Evolutionary conservation across 306 rosid species (phyloP), one percentile per base, ranked within the genome.

Genomic region (Cicer bijugum): DNA sequence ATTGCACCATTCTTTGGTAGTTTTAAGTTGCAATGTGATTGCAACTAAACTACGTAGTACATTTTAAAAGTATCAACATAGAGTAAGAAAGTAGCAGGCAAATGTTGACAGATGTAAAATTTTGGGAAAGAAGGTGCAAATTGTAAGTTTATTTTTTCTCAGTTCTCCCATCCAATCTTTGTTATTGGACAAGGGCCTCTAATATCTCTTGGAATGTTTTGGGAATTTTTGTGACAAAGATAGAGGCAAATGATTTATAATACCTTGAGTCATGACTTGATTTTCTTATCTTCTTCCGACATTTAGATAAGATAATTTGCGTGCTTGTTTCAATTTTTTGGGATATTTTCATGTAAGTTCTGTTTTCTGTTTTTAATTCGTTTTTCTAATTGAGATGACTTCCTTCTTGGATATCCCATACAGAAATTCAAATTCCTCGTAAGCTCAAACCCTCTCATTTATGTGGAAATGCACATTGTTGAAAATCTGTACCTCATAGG

Each of bases 371-470:
- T 44, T 56, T 44, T 20, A n/a, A 23, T 11, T 28, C 16, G 38
- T 20, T 38, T 42, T 58, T 28, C 35, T 57, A 72, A 39, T 19
- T 7, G 38, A 38, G 42, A 39, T 7, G 40, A 10, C 10, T 71
- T 40, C 45, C 66, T 56, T 58, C 35, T 14, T 73, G 47, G 15
- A 35, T 42, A 6, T 20, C 38, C 58, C 67, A 53, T 75, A 52
- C 37, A 40, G 52, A 37, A 62, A 37, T 62, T 47, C 12, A 16
- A 73, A 75, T 23, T 48, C 38, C 16, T 47, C 12, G 23, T 11
- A 39, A 5, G 37, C 56, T 52, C 45, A 39, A 42, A 35, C 45
- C n/a, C 38, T 73, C 48, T 59, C 16, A 48, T 59, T 2, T 17
- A 16, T 17, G 44, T 20, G n/a, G 39, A 28, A 23, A 19, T 23